Evolutionary conservation across 176 grass and related monocot genomes (phyloP), one percentile per base, ranked within the genome.

Genomic region (Phyllostachys edulis): DNA sequence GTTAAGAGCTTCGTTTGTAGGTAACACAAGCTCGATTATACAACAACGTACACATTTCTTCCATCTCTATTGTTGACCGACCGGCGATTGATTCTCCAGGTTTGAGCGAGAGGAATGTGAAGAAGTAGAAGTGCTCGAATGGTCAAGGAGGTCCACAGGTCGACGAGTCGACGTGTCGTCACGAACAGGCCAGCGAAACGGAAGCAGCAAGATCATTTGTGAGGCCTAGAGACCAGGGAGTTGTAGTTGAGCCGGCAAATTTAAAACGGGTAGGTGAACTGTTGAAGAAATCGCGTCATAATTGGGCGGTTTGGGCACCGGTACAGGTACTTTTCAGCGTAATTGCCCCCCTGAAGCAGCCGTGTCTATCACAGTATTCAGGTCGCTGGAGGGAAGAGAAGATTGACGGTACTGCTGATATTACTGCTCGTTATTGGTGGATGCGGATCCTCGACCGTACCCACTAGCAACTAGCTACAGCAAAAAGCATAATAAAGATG

Each of bases 271-370:
- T 73, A 32, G 29, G 20, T 13, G 40, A 27, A 14, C 54, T 26
- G 76, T 42, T 49, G 67, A 77, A 6, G 6, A 14, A 17, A 4
- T 6, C 38, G 29, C 37, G 15, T 32, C 69, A 51, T 80, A 67
- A 89, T 85, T 76, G 64, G 36, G 64, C n/a, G 69, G 70, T 52
- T 66, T 17, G 39, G 50, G 55, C 59, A 69, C 76, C 60, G 87
- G 32, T 89, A 69, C 69, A 1, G 4, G 77, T 89, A 77, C 41
- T 85, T 85, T 59, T 89, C 87, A 18, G 61, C 70, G 1, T 66
- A 71, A 71, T 24, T 71, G 39, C 2, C 29, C 40, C 24, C 24
- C 74, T 10, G 34, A 10, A 76, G 63, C 47, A 1, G 49, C 39
- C 2, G 29, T 17, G 54, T 24, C 17, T 29, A 51, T 62, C 51